Evolutionary conservation across 768 basidiomycete species (phyloP).

Genomic region (Boletus barrowsii): DNA sequence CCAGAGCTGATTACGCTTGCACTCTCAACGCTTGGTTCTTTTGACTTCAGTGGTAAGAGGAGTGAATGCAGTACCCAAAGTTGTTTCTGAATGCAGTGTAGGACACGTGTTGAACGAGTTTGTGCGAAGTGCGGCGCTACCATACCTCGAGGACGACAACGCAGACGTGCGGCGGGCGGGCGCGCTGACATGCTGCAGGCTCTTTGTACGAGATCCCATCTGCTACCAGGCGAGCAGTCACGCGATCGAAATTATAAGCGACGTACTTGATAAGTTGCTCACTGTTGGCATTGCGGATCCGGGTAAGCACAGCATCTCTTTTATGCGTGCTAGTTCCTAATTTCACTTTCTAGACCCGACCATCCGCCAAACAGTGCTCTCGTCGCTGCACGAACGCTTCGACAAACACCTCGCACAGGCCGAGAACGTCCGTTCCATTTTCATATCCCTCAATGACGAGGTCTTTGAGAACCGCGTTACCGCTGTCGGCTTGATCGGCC

Average conservation of each 20-base stretch:
- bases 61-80: background rate
- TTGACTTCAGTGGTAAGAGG: slow-evolving; percentile 85
- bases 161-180: slow-evolving; percentile 85
- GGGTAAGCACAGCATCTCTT: slow-evolving; percentile 44
- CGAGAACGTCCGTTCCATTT: slow-evolving; percentile 95
- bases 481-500: slow-evolving; percentile 89
- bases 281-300: slow-evolving; percentile 97
- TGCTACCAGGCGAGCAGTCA: slow-evolving; percentile 95
- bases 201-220: slow-evolving; percentile 93
- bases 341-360: slow-evolving; percentile 47
- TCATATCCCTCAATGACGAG: slow-evolving; percentile 97
- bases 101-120: slow-evolving; percentile 96
- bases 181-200: slow-evolving; percentile 85
- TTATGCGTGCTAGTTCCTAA: slow-evolving; percentile 4
- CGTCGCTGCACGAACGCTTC: slow-evolving; percentile 86
- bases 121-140: slow-evolving; percentile 85
- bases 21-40: slow-evolving; percentile 79
- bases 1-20: slow-evolving; percentile 78
- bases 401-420: slow-evolving; percentile 97
- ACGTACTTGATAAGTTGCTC: slow-evolving; percentile 94
- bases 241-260: slow-evolving; percentile 94
- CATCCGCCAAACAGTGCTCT: slow-evolving; percentile 85
- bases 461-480: slow-evolving; percentile 89
- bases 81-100: slow-evolving; percentile 27
- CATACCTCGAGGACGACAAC: slow-evolving; percentile 92